Base-by-base conservation (phyloP, 495 filamentous ascomycete species). In the Penicillium taxi region DNA sequence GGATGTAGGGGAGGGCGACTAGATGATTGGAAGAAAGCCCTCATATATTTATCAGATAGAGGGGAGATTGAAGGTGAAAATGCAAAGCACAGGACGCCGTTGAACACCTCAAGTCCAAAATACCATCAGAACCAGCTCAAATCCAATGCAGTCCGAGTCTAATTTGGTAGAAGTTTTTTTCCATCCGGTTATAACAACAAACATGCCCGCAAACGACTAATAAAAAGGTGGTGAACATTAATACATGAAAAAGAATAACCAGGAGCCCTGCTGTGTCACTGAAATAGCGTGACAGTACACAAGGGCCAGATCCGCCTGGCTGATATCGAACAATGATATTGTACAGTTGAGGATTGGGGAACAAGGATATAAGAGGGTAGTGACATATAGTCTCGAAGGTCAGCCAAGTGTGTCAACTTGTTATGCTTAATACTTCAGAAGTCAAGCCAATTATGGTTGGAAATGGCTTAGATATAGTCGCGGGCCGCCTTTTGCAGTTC, bases 401-500 rank as follows among this genome's bases (percentile, higher is more conserved):
- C n/a, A n/a, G n/a, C n/a, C n/a, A n/a, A n/a, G n/a, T n/a, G n/a
- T n/a, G n/a, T n/a, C n/a, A n/a, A n/a, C n/a, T n/a, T n/a, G n/a
- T n/a, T n/a, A n/a, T n/a, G n/a, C n/a, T n/a, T n/a, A n/a, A n/a
- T n/a, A n/a, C n/a, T n/a, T n/a, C n/a, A n/a, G n/a, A n/a, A n/a
- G n/a, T n/a, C n/a, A n/a, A n/a, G n/a, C n/a, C n/a, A n/a, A n/a
- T n/a, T n/a, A n/a, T n/a, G n/a, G n/a, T n/a, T n/a, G n/a, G n/a
- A n/a, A n/a, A n/a, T n/a, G 17, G 15, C 47, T 84, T 73, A 89
- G 26, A 87, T 85, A 53, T 91, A 98, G 66, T 98, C 91, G 58
- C 93, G 78, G 39, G 83, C 89, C 63, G 84, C 91, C 81, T 98
- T 98, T 66, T 98, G 91, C 66, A 98, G 72, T 72, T 98, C 91